phyloP scores from a whole-genome alignment of 2,329 filamentous ascomycete species.

The Cytospora leucostoma region DNA sequence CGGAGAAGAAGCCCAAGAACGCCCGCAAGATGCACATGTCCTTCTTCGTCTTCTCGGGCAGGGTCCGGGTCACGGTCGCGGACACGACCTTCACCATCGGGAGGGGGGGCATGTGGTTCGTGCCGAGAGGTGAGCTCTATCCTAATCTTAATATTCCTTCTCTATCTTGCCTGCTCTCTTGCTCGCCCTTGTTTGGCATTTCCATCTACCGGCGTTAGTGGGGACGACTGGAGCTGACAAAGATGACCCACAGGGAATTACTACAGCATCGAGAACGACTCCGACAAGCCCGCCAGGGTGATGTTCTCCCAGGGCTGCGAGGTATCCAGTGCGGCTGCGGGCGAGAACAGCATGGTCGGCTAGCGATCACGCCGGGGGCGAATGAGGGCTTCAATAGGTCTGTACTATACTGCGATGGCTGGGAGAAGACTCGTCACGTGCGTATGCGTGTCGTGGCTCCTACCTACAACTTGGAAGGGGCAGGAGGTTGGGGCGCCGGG shows the following conservation, averaged over 20 bases:
- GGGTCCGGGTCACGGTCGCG: constrained; percentile 77
- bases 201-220: too few species aligned
- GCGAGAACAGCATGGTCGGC: constrained; percentile 30
- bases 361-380: neutral
- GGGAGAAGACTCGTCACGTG: neutral
- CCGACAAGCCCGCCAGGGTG: constrained; percentile 69
- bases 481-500: neutral
- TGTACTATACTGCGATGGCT: neutral
- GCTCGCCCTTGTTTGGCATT: neutral
- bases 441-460: too few species aligned
- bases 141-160: too few species aligned
- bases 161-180: too few species aligned
- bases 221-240: neutral
- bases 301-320: constrained; percentile 93
- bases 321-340: constrained; percentile 36
- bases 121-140: constrained; percentile 81
- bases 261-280: constrained; percentile 86
- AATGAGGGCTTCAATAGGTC: neutral
- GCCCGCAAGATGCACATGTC: constrained; percentile 95
- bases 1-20: constrained; percentile 88
- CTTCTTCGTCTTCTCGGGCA: constrained; percentile 86
- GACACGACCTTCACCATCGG: constrained; percentile 78
- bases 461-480: neutral
- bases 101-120: constrained; percentile 89
- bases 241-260: constrained; percentile 69